These are phyloP conservation scores for Seminavis robusta DNA, from an alignment of 108 stramenopile genomes.

Conservation along the genomic window DNA sequence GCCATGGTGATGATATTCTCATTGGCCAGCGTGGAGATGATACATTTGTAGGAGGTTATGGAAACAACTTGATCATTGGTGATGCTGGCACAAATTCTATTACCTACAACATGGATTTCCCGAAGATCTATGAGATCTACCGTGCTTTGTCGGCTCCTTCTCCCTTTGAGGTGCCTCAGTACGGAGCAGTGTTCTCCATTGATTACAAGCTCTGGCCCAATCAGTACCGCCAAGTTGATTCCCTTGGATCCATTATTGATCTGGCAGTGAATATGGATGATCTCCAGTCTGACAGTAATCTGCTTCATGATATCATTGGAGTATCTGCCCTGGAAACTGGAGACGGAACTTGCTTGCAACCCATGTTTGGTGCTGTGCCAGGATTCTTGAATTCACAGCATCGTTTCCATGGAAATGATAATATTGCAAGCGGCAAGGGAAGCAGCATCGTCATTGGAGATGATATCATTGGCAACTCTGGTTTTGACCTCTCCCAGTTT, in stretches of 20 bases:
- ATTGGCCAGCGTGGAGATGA: slow-evolving; percentile 35
- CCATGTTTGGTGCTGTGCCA: no score
- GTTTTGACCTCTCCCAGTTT: no score
- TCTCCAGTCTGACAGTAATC: no score
- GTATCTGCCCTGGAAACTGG: no score
- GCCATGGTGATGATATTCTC: slow-evolving; percentile 17
- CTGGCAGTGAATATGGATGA: neutral
- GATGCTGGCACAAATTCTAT: slow-evolving; percentile 20
- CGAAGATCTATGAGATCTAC: slow-evolving; percentile 21
- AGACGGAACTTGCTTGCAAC: no score
- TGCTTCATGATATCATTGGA: no score
- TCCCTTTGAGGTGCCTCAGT: slow-evolving; percentile 3
- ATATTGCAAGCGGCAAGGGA: no score
- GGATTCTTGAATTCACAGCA: no score
- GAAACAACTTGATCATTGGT: slow-evolving; percentile 17
- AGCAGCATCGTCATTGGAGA: no score
- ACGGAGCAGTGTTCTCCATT: slow-evolving; percentile 8
- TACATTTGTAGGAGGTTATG: slow-evolving; percentile 12
- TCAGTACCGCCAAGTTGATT: slow-evolving; percentile 20
- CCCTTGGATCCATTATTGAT: slow-evolving; percentile 10
- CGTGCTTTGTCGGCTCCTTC: slow-evolving; percentile 1
- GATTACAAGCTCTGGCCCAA: slow-evolving; percentile 20
- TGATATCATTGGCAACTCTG: no score
- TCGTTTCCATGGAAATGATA: no score
- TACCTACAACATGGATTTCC: slow-evolving; percentile 3